Evolutionary conservation across 305 asterid genomes (phyloP), one percentile per base, ranked within the genome.

Genomic region (Fraxinus albicans): DNA sequence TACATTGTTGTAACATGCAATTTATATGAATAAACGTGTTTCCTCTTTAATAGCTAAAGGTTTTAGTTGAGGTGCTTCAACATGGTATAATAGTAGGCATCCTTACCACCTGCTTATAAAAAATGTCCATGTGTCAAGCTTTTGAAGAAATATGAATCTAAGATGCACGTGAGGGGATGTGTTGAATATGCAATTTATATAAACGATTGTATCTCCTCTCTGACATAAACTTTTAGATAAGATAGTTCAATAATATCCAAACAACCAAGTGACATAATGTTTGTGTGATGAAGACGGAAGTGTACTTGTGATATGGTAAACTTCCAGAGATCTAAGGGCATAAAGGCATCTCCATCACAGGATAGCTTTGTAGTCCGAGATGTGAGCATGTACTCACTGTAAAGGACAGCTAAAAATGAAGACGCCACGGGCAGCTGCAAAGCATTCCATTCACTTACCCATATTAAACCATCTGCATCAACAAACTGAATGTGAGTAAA

Each of bases 391-490:
- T 94, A 96, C 86, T 96, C 97, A 29, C 98, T 92, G 90, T 90
- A 96, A 47, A 96, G 36, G 35, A 87, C 89, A 0, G 98, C 99
- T 82, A 94, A 83, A 88, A 96, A 94, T 2, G 97, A 97, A 2
- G 98, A 92, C 34, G 98, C 98, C 77, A 94, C 97, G 0, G 98
- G 98, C 47, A 94, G 99, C 86, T 94, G 98, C 81, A 96, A 88
- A 25, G 98, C 85, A 27, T 96, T 93, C 99, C 98, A 94, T 73
- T 94, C 87, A 79, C 91, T 92, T 73, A 96, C 83, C 98, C 98
- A 94, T 77, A 94, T 86, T 50, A 96, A 88, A 82, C 98, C 99
- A 79, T 88, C 99, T 96, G 92, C 86, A 85, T 23, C 60, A 40
- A 70, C 84, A 77, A 23, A 17, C 47, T 17, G 63, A 81, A 73